phyloP scores from a whole-genome alignment of 768 basidiomycete species.

The Tulasnella sp. region DNA sequence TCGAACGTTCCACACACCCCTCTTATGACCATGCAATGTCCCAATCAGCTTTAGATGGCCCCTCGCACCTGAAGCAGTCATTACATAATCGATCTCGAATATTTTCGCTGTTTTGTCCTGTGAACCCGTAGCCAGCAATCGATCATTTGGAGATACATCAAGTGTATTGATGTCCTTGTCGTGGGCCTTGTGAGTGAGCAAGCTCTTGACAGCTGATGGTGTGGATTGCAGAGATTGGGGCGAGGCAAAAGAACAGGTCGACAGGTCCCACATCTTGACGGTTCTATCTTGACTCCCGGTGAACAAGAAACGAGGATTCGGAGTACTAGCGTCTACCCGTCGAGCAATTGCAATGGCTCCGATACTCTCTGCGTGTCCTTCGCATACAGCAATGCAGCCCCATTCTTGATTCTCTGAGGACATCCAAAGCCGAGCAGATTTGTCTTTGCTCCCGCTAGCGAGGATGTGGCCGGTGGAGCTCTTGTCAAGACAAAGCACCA shows the following conservation, averaged over 20 bases:
- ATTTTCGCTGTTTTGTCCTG: constrained; percentile 93
- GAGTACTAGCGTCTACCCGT: constrained; percentile 25
- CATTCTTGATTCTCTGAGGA: constrained; percentile 32
- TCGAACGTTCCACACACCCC: constrained; percentile 89
- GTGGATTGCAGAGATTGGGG: constrained; percentile 24
- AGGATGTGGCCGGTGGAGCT: constrained; percentile 55
- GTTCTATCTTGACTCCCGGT: constrained; percentile 96
- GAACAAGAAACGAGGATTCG: constrained; percentile 51
- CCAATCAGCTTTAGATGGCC: constrained; percentile 70
- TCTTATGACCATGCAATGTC: constrained; percentile 88
- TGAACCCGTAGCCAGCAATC: constrained; percentile 79
- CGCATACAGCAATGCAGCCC: constrained; percentile 71
- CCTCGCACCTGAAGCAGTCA: constrained; percentile 28
- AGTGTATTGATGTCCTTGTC: constrained; percentile 98
- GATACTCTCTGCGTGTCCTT: constrained; percentile 89
- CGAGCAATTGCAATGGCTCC: constrained; percentile 81
- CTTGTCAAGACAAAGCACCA: constrained; percentile 74
- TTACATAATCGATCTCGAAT: constrained; percentile 55
- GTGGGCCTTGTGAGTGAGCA: constrained; percentile 81
- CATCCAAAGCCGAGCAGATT: constrained; percentile 75
- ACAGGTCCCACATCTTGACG: constrained; percentile 95
- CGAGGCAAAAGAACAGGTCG: constrained; percentile 31
- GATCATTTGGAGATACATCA: constrained; percentile 83
- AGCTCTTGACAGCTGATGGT: constrained; percentile 46
- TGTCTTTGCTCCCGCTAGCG: constrained; percentile 89